phyloP scores from a whole-genome alignment of 257 asterid species.

The Oldenlandia corymbosa region DNA sequence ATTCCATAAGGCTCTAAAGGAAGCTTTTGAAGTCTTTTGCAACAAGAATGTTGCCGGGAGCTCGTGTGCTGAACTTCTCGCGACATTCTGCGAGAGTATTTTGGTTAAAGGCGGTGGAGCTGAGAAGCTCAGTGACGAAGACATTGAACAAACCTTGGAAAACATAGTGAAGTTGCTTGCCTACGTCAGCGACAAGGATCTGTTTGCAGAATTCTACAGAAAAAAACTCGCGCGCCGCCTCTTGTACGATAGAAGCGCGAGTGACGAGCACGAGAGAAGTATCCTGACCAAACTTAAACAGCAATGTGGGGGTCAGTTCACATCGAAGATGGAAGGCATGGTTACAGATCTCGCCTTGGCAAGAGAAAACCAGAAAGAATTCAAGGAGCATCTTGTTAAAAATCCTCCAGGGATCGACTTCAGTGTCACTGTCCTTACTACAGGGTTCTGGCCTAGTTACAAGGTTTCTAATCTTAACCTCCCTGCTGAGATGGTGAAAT shows the following conservation, averaged over 20 bases:
- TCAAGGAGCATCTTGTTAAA: not conserved
- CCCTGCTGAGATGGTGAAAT: not conserved
- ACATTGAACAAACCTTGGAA: not conserved
- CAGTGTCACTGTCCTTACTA: not conserved
- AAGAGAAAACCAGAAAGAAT: not conserved
- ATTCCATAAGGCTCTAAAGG: slow-evolving; percentile 1
- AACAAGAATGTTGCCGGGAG: not conserved
- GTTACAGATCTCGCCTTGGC: not conserved
- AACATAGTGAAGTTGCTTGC: not conserved
- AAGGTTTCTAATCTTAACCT: not conserved
- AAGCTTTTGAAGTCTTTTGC: not conserved
- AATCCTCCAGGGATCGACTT: not conserved
- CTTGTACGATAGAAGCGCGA: not conserved
- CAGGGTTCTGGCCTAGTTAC: not conserved
- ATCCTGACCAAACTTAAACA: not conserved
- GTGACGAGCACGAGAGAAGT: not conserved
- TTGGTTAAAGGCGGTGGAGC: not conserved
- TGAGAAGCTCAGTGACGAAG: not conserved
- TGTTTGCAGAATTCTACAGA: not conserved
- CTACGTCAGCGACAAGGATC: not conserved
- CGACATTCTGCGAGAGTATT: not conserved
- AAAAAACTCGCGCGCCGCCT: not conserved
- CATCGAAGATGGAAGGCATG: too few species aligned
- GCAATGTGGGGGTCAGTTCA: not conserved
- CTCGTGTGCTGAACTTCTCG: not conserved